Evolutionary conservation across 768 basidiomycete species (phyloP), one percentile per base, ranked within the genome.

Genomic region (Fomitopsis serialis): DNA sequence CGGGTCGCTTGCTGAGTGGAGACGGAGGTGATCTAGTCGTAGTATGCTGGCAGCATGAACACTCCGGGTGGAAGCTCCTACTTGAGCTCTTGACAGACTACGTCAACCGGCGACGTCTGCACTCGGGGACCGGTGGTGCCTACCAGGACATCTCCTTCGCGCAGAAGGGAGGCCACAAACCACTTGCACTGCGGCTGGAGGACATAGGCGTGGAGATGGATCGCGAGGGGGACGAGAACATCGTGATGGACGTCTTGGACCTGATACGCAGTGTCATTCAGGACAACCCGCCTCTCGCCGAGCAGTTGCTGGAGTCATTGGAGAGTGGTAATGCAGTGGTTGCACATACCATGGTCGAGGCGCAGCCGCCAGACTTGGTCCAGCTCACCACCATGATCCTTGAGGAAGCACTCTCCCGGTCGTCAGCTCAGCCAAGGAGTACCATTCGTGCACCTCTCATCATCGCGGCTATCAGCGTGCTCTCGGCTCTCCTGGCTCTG

Each of bases 21-120:
- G 89, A 91, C 49, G 79, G 79, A 3, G 82, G 79, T 1, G 87
- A 90, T 22, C 73, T 81, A 17, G 70, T 86, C 21, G 84, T 88
- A 5, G 78, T 95, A 0, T 76, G 79, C 19, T 97, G 94, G 94
- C 77, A 85, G 56, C 84, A 88, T 58, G 74, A 82, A 43, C 84
- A 92, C 62, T 90, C 87, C 7, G 92, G 89, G 2, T 97, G 94
- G 94, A 87, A 81, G 58, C 66, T 96, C 13, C 69, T 96, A 6
- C 66, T 92, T n/a, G 92, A 93, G 59, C 71, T 95, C 9, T 72
- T 96, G 49, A 80, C 81, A 3, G 85, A 88, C 63, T 91, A 87
- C 63, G 82, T 87, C 52, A 83, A 81, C 54, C 78, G 79, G 27
- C 70, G 76, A 53, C 76, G 80, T 10, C 66, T 75, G 61, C 70